Percentiles rank a stretch among this genome's conserved stretches.
phyloP scores from a whole-genome alignment of 2,329 filamentous ascomycete genomes.

The Thielaviopsis musarum region DNA sequence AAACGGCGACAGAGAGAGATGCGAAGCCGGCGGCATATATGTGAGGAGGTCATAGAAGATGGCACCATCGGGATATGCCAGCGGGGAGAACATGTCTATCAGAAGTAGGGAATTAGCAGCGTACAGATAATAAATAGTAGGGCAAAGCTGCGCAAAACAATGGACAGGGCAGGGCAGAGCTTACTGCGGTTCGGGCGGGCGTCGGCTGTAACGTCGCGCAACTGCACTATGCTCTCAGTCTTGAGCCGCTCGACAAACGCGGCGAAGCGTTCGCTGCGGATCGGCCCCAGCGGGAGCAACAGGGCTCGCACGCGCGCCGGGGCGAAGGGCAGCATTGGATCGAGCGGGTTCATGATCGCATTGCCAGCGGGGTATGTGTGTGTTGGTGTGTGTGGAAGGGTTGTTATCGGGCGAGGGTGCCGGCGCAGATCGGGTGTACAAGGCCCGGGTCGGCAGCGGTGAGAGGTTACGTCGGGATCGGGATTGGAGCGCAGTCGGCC shows the following conservation, averaged over 20 bases:
- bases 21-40: slow-evolving; percentile 61
- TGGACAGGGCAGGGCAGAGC: slow-evolving; percentile 16
- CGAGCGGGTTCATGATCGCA: slow-evolving; percentile 58
- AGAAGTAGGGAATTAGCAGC: neutral
- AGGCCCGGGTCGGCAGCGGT: neutral
- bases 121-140: neutral
- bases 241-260: slow-evolving; percentile 64
- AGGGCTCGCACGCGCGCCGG: slow-evolving; percentile 81
- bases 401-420: neutral
- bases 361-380: slow-evolving; percentile 14
- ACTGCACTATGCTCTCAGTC: slow-evolving; percentile 61
- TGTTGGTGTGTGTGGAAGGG: neutral
- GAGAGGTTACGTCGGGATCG: no score
- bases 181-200: slow-evolving; percentile 71
- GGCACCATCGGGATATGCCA: slow-evolving; percentile 70
- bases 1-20: slow-evolving; percentile 69
- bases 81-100: slow-evolving; percentile 80
- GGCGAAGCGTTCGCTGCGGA: slow-evolving; percentile 65
- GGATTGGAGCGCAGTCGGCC: neutral
- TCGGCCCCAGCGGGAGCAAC: slow-evolving; percentile 70
- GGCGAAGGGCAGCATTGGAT: slow-evolving; percentile 78
- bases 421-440: neutral
- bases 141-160: neutral
- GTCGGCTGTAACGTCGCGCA: slow-evolving; percentile 78
- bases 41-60: slow-evolving; percentile 81